phyloP scores from a whole-genome alignment of 2,329 filamentous ascomycete genomes.

The Colletotrichum cordylinicola region DNA sequence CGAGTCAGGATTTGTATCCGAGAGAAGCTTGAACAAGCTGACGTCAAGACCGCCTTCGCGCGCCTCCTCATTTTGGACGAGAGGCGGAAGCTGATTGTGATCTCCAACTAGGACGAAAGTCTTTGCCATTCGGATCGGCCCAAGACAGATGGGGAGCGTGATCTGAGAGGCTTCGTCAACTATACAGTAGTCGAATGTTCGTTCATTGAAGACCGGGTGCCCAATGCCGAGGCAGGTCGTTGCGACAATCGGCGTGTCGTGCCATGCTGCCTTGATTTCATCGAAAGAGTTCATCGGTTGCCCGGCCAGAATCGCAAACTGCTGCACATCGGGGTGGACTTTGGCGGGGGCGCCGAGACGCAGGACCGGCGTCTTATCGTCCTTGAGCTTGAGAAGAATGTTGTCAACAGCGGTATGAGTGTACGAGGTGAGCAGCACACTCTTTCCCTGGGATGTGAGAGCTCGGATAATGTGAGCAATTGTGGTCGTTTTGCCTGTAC shows the following conservation, averaged over 20 bases:
- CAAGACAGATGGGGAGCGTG: conserved; percentile 91
- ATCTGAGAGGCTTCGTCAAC: conserved; percentile 98
- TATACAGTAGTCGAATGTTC: conserved; percentile 96
- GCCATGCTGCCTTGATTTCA: conserved; percentile 83
- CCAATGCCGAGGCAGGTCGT: conserved; percentile 94
- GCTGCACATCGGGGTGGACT: conserved; percentile 84
- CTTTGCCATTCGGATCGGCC: conserved; percentile 89
- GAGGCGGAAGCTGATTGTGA: conserved; percentile 92
- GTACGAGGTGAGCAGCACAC: conserved; percentile 91
- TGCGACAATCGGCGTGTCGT: conserved; percentile 86
- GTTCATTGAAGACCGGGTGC: conserved; percentile 85
- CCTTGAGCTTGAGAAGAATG: conserved; percentile 88
- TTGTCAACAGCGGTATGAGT: conserved; percentile 99
- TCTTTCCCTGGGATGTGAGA: conserved; percentile 87
- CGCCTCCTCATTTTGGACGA: conserved; percentile 92
- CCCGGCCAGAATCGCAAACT: conserved; percentile 82
- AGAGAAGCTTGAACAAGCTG: conserved; percentile 92
- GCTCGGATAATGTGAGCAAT: conserved; percentile 97
- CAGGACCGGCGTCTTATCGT: conserved; percentile 78
- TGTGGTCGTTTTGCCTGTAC: conserved; percentile 97
- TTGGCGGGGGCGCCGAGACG: conserved; percentile 87
- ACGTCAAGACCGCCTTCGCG: conserved; percentile 86
- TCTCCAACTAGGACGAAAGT: conserved; percentile 97
- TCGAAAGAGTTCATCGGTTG: conserved; percentile 79
- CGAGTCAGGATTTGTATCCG: conserved; percentile 83